Base-by-base conservation (phyloP, 345 rosid genomes). In the Salix viminalis region DNA sequence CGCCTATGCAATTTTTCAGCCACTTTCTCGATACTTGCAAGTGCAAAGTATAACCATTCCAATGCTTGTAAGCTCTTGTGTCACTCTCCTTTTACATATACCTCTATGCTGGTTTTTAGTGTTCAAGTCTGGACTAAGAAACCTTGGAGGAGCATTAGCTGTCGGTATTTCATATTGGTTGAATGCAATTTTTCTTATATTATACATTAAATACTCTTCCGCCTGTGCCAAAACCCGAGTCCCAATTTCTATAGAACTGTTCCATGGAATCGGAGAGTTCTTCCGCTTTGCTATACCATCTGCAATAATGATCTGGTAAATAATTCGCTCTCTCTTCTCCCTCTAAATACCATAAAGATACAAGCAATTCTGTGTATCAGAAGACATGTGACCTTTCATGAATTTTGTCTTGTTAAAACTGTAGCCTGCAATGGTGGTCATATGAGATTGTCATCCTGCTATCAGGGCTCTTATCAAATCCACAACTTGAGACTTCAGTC, bases 371-470 rank as follows among this genome's bases (percentile, higher is more conserved):
- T 3, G 32, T 5, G 1, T 15, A 15, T 65, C 39, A 15, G 69
- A 65, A 65, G 19, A 16, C 32, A 16, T 65, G 8, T 65, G 39
- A 37, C 50, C n/a, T 60, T 36, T 37, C 6, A 72, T 36, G 36
- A 30, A 1, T 72, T 54, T 32, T 56, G 24, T 21, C 1, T 32
- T 72, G 24, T 19, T 46, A 4, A 60, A 44, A 10, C 23, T 32
- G 26, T 26, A 79, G 82, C 78, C 71, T 79, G 16, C 78, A 79
- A 62, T 75, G 82, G 78, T 79, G 82, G 82, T 75, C 82, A 14
- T 79, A 74, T 64, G 82, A 79, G 46, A 4, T 48, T 64, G 75
- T 79, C 36, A 61, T 75, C 16, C 52, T 79, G 70, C 75, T 79
- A 48, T 79, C 78, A 34, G 82, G 82, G 9, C 75, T 75, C 15